phyloP scores from a whole-genome alignment of 2,329 filamentous ascomycete genomes.

The Thermothelomyces thermophilus region DNA sequence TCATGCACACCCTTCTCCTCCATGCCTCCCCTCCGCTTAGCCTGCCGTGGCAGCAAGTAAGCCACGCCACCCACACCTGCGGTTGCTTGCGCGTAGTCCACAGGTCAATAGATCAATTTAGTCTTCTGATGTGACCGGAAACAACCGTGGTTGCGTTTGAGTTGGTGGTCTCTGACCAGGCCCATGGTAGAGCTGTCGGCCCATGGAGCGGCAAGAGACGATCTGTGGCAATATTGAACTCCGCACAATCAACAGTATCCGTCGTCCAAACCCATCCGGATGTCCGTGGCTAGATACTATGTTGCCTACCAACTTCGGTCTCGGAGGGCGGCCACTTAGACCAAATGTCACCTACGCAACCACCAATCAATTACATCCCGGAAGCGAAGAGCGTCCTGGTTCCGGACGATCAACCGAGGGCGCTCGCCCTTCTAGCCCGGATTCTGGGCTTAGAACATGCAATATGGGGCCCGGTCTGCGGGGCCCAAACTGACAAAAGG shows the following conservation, averaged over 20 bases:
- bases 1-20: slow-evolving; percentile 17
- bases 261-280: slow-evolving; percentile 1
- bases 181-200: slow-evolving; percentile 18
- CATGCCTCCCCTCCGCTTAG: slow-evolving; percentile 10
- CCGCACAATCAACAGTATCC: not conserved
- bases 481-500: slow-evolving; percentile 3
- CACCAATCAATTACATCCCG: not conserved
- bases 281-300: not conserved
- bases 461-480: slow-evolving; percentile 16
- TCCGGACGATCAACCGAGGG: slow-evolving; percentile 11
- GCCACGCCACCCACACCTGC: slow-evolving; percentile 18
- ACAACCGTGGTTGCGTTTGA: slow-evolving; percentile 2
- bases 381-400: not conserved
- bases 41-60: slow-evolving; percentile 12
- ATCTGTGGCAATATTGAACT: slow-evolving; percentile 20
- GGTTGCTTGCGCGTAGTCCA: slow-evolving; percentile 9
- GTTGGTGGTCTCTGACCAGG: slow-evolving; percentile 13
- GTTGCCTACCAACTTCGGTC: slow-evolving; percentile 1
- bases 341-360: not conserved
- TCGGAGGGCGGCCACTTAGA: not conserved
- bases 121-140: too few relatives aligned
- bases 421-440: not conserved
- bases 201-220: slow-evolving; percentile 18
- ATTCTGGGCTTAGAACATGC: slow-evolving; percentile 16
- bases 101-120: slow-evolving; percentile 2